A percentile compares a stretch with the other conserved stretches of the same genome.
phyloP scores from a whole-genome alignment of 2,329 filamentous ascomycete genomes.

The Fusarium sarcochroum region DNA sequence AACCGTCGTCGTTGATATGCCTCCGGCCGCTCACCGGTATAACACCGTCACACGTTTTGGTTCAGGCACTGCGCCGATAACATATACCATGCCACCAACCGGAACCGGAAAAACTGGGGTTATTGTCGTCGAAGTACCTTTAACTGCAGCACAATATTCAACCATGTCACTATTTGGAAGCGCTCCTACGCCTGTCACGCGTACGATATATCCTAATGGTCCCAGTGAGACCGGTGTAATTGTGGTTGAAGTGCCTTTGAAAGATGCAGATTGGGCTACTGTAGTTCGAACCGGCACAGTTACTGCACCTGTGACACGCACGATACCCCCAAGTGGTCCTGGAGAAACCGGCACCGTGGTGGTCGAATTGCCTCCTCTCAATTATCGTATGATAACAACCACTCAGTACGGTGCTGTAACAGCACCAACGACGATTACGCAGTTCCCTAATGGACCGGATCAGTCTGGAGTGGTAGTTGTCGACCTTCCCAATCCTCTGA shows the following conservation, averaged over 20 bases:
- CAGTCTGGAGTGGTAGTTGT: background rate
- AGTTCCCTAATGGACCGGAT: background rate
- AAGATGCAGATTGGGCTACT: no score
- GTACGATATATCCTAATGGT: background rate
- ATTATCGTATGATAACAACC: slow-evolving; percentile 4
- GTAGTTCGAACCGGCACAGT: background rate
- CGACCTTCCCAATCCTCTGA: background rate
- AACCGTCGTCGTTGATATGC: background rate
- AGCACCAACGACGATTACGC: background rate
- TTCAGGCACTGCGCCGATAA: background rate
- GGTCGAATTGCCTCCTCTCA: background rate
- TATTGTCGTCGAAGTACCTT: slow-evolving; percentile 4
- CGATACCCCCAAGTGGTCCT: background rate
- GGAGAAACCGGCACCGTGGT: background rate
- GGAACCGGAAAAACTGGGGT: background rate
- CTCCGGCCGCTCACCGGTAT: fast-evolving
- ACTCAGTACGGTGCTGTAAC: slow-evolving; percentile 7
- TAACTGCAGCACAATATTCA: background rate
- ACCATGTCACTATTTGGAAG: background rate
- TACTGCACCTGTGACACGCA: background rate
- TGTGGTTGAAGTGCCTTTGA: background rate
- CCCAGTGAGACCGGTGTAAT: slow-evolving; percentile 3
- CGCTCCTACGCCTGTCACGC: background rate
- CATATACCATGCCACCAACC: background rate
- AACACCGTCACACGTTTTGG: background rate